Conservation (phyloP, 805 yeast genomes). For the Pichia cabralensis region DNA sequence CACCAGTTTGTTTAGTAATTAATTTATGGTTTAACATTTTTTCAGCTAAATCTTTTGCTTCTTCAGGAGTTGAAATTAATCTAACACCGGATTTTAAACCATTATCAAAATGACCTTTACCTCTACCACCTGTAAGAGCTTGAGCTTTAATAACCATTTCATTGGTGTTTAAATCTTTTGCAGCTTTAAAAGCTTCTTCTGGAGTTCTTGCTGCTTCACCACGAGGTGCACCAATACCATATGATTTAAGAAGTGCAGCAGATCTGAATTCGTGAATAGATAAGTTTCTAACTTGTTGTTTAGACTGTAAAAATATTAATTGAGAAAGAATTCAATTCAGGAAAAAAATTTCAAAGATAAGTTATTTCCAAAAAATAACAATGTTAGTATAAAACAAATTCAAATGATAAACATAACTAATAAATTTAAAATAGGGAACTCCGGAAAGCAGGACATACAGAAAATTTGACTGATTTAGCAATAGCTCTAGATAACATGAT, state of each 20-base stretch:
- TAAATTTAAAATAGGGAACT: too few species aligned
- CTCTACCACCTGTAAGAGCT: conserved; percentile 99
- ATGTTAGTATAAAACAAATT: too few species aligned
- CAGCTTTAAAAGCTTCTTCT: conserved; percentile 76
- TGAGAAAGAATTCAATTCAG: too few species aligned
- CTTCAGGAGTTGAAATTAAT: conserved; percentile 73
- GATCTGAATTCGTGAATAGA: conserved; percentile 96
- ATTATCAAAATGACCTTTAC: conserved; percentile 94
- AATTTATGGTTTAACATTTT: conserved; percentile 89
- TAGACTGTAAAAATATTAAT: too few species aligned
- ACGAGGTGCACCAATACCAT: conserved; percentile 84
- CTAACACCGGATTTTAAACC: conserved; percentile 97
- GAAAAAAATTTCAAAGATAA: background rate
- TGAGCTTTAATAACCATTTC: conserved; percentile 96
- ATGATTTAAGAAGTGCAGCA: conserved; percentile 69
- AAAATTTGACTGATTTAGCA: conserved; percentile 13
- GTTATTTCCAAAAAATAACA: too few species aligned
- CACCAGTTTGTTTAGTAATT: conserved; percentile 97
- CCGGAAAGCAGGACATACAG: too few species aligned
- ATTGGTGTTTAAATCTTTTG: conserved; percentile 62
- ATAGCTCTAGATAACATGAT: conserved; percentile 19
- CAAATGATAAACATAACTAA: too few species aligned
- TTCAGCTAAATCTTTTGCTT: conserved; percentile 76
- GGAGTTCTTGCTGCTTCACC: conserved; percentile 90
- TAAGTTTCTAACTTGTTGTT: conserved; percentile 46